Evolutionary conservation across 768 basidiomycete genomes (phyloP), one percentile per base, ranked within the genome.

Genomic region (Mycena chlorophos): DNA sequence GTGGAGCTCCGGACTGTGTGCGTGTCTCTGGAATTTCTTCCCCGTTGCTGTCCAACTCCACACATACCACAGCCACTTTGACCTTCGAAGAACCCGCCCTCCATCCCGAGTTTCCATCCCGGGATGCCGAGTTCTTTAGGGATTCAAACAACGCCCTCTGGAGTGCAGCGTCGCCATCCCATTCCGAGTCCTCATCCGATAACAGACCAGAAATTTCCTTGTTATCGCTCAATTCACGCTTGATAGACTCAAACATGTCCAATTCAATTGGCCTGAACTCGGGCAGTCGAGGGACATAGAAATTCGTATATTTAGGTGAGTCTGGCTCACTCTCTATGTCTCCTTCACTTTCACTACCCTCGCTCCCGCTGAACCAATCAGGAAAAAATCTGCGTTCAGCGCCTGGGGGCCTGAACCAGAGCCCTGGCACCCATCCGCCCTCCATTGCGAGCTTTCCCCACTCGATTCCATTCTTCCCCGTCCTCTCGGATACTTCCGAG

Each of bases 21-120:
- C n/a, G 27, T 26, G 48, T 34, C 17, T 14, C 30, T n/a, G 48
- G 27, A 12, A 20, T 49, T 31, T 49, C 48, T 49, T 49, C 28
- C 28, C 48, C 30, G 48, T 30, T 22, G 48, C 48, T 49, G 14
- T 29, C 19, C 17, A 29, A 6, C 22, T 49, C 28, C 27, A 49
- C 27, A 29, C 19, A 20, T 10, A 34, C 22, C 8, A 25, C 48
- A 6, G 10, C 48, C 17, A 49, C 19, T 30, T 30, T 49, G 4
- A 49, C 30, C 25, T 29, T 49, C 12, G 48, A 49, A 31, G 5
- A 5, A 49, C 48, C 29, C 48, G 48, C 48, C 48, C 48, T 49
- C 48, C 48, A 20, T 30, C 48, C 48, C 29, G n/a, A 4, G 16
- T 34, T 29, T 10, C 14, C 27, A 10, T 34, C 25, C 13, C 17